Evolutionary conservation across 306 rosid genomes (phyloP).

Genomic region (Potentilla sterilis): DNA sequence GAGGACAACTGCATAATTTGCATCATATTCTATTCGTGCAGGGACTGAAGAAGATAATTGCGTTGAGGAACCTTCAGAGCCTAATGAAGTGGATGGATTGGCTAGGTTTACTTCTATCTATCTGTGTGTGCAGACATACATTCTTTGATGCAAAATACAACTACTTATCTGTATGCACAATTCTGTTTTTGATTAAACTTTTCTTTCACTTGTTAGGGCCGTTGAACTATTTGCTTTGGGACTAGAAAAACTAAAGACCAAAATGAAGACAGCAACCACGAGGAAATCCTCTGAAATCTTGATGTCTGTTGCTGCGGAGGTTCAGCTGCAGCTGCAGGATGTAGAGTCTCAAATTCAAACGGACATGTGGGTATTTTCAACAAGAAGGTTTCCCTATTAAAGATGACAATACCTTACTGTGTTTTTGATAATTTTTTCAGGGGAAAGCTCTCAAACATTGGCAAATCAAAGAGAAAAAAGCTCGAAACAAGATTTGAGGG

Average conservation of each 20-base stretch:
- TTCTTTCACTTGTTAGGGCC: conserved; percentile 50
- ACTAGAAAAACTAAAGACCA: conserved; percentile 65
- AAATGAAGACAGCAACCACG: conserved; percentile 54
- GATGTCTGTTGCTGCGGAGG: conserved; percentile 60
- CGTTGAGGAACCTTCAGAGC: conserved; percentile 48
- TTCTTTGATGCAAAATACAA: conserved; percentile 15
- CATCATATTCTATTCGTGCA: conserved; percentile 13
- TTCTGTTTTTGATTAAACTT: conserved; percentile 19
- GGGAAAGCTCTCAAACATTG: conserved; percentile 53
- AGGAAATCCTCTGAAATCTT: conserved; percentile 73
- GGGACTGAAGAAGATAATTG: conserved; percentile 57
- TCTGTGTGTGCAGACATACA: background rate
- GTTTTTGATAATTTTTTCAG: conserved; percentile 48
- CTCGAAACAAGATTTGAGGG: conserved; percentile 73
- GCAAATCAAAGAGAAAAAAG: conserved; percentile 72
- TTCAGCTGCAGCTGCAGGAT: conserved; percentile 69
- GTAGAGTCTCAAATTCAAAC: conserved; percentile 69
- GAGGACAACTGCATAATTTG: background rate
- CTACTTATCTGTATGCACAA: background rate
- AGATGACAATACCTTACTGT: conserved; percentile 14
- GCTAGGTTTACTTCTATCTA: conserved; percentile 52
- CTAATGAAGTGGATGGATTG: conserved; percentile 62
- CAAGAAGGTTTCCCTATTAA: conserved; percentile 28
- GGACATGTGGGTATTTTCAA: conserved; percentile 61
- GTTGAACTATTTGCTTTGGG: conserved; percentile 64